A percentile compares a stretch with the other conserved stretches of the same genome.
phyloP scores from a whole-genome alignment of 2,329 filamentous ascomycete species.

The Byssochlamys sp. region DNA sequence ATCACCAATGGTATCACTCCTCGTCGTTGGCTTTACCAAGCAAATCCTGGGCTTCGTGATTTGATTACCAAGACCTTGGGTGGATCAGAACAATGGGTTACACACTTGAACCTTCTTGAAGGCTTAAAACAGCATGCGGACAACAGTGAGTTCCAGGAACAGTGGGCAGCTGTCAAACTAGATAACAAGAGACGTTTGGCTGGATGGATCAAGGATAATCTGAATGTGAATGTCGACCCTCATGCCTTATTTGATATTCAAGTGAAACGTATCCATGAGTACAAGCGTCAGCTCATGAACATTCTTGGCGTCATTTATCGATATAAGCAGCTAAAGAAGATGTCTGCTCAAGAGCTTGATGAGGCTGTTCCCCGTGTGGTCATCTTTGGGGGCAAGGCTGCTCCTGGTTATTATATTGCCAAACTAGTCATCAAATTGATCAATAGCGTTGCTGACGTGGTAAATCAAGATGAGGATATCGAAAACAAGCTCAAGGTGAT shows the following conservation, averaged over 20 bases:
- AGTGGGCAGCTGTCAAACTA: slow-evolving; percentile 94
- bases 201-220: slow-evolving; percentile 76
- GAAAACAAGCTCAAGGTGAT: slow-evolving; percentile 93
- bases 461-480: slow-evolving; percentile 86
- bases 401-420: slow-evolving; percentile 98
- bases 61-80: slow-evolving; percentile 87
- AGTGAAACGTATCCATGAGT: slow-evolving; percentile 98
- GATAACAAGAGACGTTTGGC: slow-evolving; percentile 90
- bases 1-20: slow-evolving; percentile 98
- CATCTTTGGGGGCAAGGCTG: slow-evolving; percentile 95
- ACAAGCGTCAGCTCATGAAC: slow-evolving; percentile 97
- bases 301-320: slow-evolving; percentile 96
- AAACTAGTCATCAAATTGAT: slow-evolving; percentile 97
- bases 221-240: slow-evolving; percentile 74
- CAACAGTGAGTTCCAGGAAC: slow-evolving; percentile 81
- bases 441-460: slow-evolving; percentile 81
- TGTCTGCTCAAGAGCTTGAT: too few species aligned
- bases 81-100: slow-evolving; percentile 78
- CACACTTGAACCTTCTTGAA: slow-evolving; percentile 75
- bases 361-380: slow-evolving; percentile 82
- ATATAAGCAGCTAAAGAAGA: slow-evolving; percentile 72
- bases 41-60: slow-evolving; percentile 84
- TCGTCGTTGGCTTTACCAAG: slow-evolving; percentile 91
- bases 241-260: slow-evolving; percentile 88
- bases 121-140: slow-evolving; percentile 67